Base-by-base conservation (phyloP, 768 basidiomycete genomes). In the Glaciozyma antarctica region DNA sequence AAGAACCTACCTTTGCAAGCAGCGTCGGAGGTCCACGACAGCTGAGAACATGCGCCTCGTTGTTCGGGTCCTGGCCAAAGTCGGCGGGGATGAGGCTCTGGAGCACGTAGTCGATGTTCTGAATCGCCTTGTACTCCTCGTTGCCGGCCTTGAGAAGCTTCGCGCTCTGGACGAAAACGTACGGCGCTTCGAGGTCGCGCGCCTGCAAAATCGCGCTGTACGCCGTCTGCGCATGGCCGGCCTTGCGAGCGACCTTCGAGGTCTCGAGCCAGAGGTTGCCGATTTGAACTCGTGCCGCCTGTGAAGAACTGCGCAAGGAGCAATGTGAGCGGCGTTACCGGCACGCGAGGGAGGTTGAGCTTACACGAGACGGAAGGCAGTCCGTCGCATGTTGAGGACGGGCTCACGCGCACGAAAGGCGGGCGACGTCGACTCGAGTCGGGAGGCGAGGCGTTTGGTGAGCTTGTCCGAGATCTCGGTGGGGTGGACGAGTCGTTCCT, bases 181-280 rank as follows among this genome's bases (percentile, higher is more conserved):
- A 91, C 0, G 82, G 81, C 0, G 85, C 82, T 26, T 83, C 81
- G 72, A 89, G 86, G 62, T 85, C 83, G 43, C 70, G 66, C 0
- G 92, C 90, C 77, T 99, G 95, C 0, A 99, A 81, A 68, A 88
- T 84, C 9, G 95, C 92, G 73, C 89, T 95, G 75, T 98, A 99
- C 3, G 95, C 91, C 0, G 94, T 97, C 78, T 97, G 94, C 81
- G 84, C 86, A 75, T 98, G 92, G 0, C 90, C 88, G 5, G 92
- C 88, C 75, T 97, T 99, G 43, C 95, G 81, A 43, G 95, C 95
- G 62, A 92, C 91, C 75, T 93, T 97, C n/a, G 93, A 87, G 65
- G 87, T 97, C 32, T 83, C 80, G 17, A 98, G 81, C 95, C 95
- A 99, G 1, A 90, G 85, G 55, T 82, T 81, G 5, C 90, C 87